Base-by-base conservation (phyloP, 768 basidiomycete species). In the Boletus patriciae region DNA sequence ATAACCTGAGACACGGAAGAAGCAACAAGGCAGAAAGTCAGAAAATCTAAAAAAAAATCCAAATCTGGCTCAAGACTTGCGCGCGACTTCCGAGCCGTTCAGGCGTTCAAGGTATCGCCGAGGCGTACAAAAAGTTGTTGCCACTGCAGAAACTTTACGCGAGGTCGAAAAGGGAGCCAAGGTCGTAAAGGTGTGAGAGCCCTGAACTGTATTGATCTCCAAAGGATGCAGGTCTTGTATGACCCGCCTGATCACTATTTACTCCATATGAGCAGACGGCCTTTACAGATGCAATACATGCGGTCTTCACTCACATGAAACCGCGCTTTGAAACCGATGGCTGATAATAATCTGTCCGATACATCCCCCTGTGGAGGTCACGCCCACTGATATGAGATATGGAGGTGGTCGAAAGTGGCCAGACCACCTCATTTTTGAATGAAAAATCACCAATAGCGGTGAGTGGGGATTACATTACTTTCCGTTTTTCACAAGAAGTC, bases 401-500 rank as follows among this genome's bases (percentile, higher is more conserved):
- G 43, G 52, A 31, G 36, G 25, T n/a, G n/a, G 29, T 46, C 50
- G n/a, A 36, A 52, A 34, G 47, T 46, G 53, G 53, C 47, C 18
- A 65, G 55, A 49, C 38, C 45, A 50, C 48, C 60, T 60, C 53
- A 8, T 54, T 59, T 62, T 46, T 33, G 59, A 68, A 66, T 66
- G 63, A 70, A 63, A 67, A 59, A 70, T 61, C 52, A 37, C 63
- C 67, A 44, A 53, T 54, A 61, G 54, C 27, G 53, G 61, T 44
- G 60, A 51, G 57, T 34, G 47, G 42, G 49, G 18, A 37, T 45
- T 31, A 25, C 37, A 49, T 57, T 44, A 50, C 44, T 16, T 59
- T 33, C 33, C 57, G 49, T 27, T 47, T 57, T 49, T 57, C 52
- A 65, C 57, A 50, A 54, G 45, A 65, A 58, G 54, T 49, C 47